Evolutionary conservation across 441 rosid genomes (phyloP), one percentile per base, ranked within the genome.

Genomic region (Daphne laureola): DNA sequence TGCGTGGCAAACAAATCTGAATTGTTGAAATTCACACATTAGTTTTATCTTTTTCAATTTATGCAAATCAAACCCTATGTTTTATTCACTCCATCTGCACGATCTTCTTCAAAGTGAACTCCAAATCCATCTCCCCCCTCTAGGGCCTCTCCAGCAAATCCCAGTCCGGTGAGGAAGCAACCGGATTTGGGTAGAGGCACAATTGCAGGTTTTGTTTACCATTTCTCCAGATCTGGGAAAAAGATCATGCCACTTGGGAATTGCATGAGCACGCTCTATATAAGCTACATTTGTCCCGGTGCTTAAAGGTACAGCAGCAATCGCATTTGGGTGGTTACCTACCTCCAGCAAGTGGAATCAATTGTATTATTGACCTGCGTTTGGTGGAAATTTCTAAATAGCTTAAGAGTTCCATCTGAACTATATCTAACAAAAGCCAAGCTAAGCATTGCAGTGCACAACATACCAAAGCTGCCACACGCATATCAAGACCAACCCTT

Each of bases 401-500:
- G 53, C 49, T 42, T 55, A 60, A 47, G 58, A 60, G 35, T 46
- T 57, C 46, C 38, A 27, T 53, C 15, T 17, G n/a, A n/a, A n/a
- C n/a, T n/a, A n/a, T 17, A 53, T 4, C 44, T 44, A 15, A 36
- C 44, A 51, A 53, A 35, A 57, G 2, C 27, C 27, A 53, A 52
- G 61, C 23, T 31, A 58, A 45, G 7, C 26, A 42, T 46, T 11
- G 63, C 38, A 31, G 11, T 9, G 1, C 11, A 31, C 9, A 31
- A 59, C 80, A 62, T 71, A 93, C 98, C 82, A 93, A 77, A 25
- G 98, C 96, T 15, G 95, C 52, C 45, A 93, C 96, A 2, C 80
- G 94, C 93, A 93, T 87, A 67, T 93, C 87, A 31, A 93, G 76
- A n/a, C 90, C 89, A 67, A 72, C 65, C 75, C 93, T 80, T 55